These are phyloP conservation scores for Aspergillus ochraceoroseus DNA, from an alignment of 2,329 filamentous ascomycete species.

Conservation along the genomic window DNA sequence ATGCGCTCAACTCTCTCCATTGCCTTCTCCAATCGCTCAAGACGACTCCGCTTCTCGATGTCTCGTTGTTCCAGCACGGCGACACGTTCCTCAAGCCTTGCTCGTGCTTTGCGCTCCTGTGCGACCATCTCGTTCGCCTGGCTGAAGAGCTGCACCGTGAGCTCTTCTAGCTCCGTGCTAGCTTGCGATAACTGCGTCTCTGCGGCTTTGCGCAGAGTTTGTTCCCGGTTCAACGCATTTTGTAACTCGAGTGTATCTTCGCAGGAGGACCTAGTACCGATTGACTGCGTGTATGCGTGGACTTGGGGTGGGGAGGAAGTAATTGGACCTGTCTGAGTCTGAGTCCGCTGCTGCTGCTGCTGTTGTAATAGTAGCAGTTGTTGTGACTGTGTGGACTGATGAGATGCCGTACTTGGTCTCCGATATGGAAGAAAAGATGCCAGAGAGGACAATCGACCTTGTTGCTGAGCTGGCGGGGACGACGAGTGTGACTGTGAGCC, in stretches of 20 bases:
- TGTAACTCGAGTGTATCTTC: slow-evolving; percentile 45
- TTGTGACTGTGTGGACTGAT: slow-evolving; percentile 1
- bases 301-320: slow-evolving; percentile 23
- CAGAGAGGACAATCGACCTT: slow-evolving; percentile 37
- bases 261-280: slow-evolving; percentile 22
- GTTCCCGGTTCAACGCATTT: slow-evolving; percentile 52
- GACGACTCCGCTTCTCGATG: slow-evolving; percentile 48
- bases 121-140: slow-evolving; percentile 65
- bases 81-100: slow-evolving; percentile 48
- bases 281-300: too few species aligned
- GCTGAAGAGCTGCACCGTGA: slow-evolving; percentile 57
- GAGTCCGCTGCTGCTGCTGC: slow-evolving; percentile 9
- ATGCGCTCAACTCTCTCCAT: slow-evolving; percentile 56
- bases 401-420: slow-evolving; percentile 35
- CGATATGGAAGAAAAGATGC: slow-evolving; percentile 40
- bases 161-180: slow-evolving; percentile 57
- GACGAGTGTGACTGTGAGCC: slow-evolving; percentile 42
- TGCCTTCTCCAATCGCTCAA: slow-evolving; percentile 54
- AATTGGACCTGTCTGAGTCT: slow-evolving; percentile 8
- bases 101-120: slow-evolving; percentile 55
- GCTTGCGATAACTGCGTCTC: slow-evolving; percentile 53
- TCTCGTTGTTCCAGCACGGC: slow-evolving; percentile 45
- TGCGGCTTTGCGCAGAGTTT: slow-evolving; percentile 52
- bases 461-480: slow-evolving; percentile 24
- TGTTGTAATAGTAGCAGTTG: background rate